Conservation (phyloP, 1,284 basidiomycete species). For the Anthracocystis panici-leucophaei region DNA sequence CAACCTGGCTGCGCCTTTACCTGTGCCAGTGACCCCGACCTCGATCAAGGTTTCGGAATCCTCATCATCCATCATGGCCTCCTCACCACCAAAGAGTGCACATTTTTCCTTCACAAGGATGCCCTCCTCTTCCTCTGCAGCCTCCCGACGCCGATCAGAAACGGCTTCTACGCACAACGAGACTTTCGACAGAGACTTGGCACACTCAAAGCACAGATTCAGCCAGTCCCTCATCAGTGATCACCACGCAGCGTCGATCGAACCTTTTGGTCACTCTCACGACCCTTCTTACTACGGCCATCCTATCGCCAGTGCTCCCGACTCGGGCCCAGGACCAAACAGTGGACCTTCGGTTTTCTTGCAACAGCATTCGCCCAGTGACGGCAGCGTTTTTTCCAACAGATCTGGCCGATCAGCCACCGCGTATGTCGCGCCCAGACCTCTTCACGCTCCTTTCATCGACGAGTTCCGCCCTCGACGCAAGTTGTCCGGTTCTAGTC, state of each 20-base stretch:
- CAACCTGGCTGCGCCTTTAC: conserved; percentile 56
- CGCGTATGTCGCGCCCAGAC: conserved; percentile 27
- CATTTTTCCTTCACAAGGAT: conserved; percentile 18
- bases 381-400: conserved; percentile 33
- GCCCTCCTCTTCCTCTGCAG: conserved; percentile 21
- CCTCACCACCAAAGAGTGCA: conserved; percentile 17
- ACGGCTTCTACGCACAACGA: conserved; percentile 20
- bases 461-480: conserved; percentile 24
- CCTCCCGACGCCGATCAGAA: conserved; percentile 32
- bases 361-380: conserved; percentile 46
- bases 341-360: conserved; percentile 29
- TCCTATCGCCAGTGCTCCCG: conserved; percentile 9
- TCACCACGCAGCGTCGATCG: conserved; percentile 6
- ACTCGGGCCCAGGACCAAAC: conserved; percentile 8
- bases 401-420: conserved; percentile 33
- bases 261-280: conserved; percentile 29
- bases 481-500: conserved; percentile 19
- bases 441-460: conserved; percentile 12
- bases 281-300: conserved; percentile 42
- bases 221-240: conserved; percentile 18
- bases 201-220: conserved; percentile 16
- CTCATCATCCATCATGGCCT: conserved; percentile 18
- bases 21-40: conserved; percentile 19
- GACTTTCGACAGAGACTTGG: conserved; percentile 19
- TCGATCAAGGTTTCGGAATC: conserved; percentile 11